Evolutionary conservation across 257 asterid genomes (phyloP).

Genomic region (Voacanga thouarsii): DNA sequence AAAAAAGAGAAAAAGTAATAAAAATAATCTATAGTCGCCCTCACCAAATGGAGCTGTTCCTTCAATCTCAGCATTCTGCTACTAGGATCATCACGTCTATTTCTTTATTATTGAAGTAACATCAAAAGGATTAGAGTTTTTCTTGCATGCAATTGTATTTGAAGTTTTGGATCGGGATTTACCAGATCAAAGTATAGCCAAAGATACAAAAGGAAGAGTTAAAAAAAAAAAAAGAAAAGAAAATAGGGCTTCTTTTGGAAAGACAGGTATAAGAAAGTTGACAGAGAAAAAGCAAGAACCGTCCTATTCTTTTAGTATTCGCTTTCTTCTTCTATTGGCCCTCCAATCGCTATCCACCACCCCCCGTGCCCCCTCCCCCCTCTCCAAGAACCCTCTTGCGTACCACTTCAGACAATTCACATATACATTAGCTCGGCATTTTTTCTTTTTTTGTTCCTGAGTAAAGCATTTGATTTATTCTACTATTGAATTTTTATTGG

Average conservation of each 20-base stretch:
- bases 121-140: not conserved
- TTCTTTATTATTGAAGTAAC: not conserved
- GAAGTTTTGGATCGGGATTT: not conserved
- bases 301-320: constrained; percentile 11
- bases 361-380: no score
- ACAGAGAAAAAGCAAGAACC: constrained; percentile 11
- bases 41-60: constrained; percentile 26
- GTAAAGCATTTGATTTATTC: not conserved
- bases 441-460: not conserved
- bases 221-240: not conserved
- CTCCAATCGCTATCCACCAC: not conserved
- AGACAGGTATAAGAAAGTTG: constrained; percentile 6
- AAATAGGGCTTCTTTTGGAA: not conserved
- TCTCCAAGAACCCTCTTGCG: not conserved
- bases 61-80: constrained; percentile 12
- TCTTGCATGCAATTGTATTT: not conserved
- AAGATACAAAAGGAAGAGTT: not conserved
- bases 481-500: constrained; percentile 8
- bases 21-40: constrained; percentile 9
- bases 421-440: constrained; percentile 11
- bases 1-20: not conserved
- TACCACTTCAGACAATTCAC: not conserved
- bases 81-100: not conserved
- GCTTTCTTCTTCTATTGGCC: constrained; percentile 7
- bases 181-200: not conserved